These are phyloP conservation scores for Phalaenopsis hybrid DNA, from an alignment of 116 monocot species.

Conservation along the genomic window DNA sequence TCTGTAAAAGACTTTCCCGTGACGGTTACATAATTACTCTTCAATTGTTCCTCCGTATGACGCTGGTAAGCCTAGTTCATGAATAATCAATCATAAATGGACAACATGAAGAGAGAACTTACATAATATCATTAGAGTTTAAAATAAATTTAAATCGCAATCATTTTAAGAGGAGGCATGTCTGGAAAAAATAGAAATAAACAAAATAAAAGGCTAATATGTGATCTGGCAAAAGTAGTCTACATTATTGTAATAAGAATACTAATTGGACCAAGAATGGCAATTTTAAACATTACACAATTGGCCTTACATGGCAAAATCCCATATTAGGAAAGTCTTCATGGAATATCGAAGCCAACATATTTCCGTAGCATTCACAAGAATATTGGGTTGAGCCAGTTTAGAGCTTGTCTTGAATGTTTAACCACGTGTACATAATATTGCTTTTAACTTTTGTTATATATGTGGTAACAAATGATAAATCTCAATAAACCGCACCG, in stretches of 20 bases:
- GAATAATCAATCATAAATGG: conserved; percentile 4
- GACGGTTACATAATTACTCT: conserved; percentile 36
- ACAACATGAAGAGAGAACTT: neutral
- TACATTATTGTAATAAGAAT: neutral
- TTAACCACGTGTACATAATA: neutral
- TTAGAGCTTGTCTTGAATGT: neutral
- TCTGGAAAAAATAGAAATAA: neutral
- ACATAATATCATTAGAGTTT: neutral
- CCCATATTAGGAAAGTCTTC: neutral
- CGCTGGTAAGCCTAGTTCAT: conserved; percentile 44
- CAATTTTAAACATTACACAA: neutral
- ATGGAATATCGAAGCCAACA: neutral
- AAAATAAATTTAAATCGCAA: neutral
- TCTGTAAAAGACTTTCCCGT: conserved; percentile 54
- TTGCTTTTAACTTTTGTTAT: neutral
- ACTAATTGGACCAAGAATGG: neutral
- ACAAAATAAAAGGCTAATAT: no score
- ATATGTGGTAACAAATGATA: neutral
- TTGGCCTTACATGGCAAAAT: neutral
- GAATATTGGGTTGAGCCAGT: neutral
- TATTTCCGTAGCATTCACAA: neutral
- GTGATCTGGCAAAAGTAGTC: neutral
- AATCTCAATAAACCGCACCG: neutral
- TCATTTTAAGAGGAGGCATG: neutral
- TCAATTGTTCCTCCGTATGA: conserved; percentile 33